Evolutionary conservation across 257 asterid species (phyloP).

Genomic region (Avicennia marina): DNA sequence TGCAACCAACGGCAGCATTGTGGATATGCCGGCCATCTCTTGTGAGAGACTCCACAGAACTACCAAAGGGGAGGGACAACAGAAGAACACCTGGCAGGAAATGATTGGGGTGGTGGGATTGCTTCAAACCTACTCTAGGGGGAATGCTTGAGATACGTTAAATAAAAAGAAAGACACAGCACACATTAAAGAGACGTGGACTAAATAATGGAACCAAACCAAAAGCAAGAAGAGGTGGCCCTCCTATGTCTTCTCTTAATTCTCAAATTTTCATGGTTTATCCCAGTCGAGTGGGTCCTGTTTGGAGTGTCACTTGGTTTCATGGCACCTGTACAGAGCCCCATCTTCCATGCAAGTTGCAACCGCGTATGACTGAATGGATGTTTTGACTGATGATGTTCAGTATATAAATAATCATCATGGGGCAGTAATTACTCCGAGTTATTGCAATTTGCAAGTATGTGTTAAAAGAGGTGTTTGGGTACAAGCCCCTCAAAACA

Average conservation of each 20-base stretch:
- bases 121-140: constrained; percentile 21
- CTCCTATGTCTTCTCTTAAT: not conserved
- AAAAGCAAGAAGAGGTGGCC: not conserved
- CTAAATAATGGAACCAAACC: not conserved
- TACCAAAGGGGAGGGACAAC: not conserved
- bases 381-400: no score
- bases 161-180: not conserved
- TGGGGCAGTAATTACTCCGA: no score
- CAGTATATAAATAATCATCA: no score
- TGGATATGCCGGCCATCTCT: constrained; percentile 11
- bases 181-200: not conserved
- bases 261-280: constrained; percentile 3
- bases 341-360: constrained; percentile 12
- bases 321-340: not conserved
- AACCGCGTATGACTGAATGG: no score
- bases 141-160: constrained; percentile 1
- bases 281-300: constrained; percentile 6
- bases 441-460: no score
- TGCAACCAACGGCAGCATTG: constrained; percentile 12
- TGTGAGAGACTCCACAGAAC: constrained; percentile 15
- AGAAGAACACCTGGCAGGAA: constrained; percentile 22
- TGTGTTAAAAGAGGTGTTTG: no score
- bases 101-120: constrained; percentile 27
- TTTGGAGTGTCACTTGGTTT: not conserved
- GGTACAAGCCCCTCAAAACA: no score